A percentile compares a stretch with the other conserved stretches of the same genome.
phyloP scores from a whole-genome alignment of 768 basidiomycete genomes.

The Mrakia frigida region DNA sequence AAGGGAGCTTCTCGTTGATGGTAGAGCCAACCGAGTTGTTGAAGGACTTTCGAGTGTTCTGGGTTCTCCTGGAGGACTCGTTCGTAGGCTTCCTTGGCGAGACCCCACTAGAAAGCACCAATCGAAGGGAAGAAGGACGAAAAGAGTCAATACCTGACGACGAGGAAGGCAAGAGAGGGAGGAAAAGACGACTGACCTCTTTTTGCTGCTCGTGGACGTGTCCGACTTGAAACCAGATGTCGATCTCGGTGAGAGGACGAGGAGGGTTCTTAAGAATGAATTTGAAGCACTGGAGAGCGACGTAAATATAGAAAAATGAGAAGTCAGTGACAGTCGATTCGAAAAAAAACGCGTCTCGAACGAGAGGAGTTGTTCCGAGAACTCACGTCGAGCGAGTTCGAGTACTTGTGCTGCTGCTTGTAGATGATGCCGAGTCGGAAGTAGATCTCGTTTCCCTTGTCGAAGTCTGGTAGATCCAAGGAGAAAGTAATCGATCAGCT shows the following conservation, averaged over 20 bases:
- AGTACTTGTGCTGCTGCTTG: constrained; percentile 95
- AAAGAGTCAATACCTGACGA: background rate
- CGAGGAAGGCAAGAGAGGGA: background rate
- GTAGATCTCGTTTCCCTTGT: constrained; percentile 97
- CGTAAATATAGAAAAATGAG: background rate
- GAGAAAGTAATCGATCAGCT: background rate
- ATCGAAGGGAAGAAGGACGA: background rate
- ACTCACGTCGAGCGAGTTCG: constrained; percentile 63
- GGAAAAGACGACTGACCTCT: constrained; percentile 58
- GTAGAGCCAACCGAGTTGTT: constrained; percentile 96
- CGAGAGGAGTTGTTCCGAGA: background rate
- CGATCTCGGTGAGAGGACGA: constrained; percentile 87
- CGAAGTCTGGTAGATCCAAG: constrained; percentile 63
- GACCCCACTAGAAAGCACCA: constrained; percentile 59
- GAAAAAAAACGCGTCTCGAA: background rate
- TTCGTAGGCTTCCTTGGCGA: constrained; percentile 92
- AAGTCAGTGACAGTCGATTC: background rate
- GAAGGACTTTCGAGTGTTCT: constrained; percentile 90
- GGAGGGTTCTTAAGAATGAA: constrained; percentile 94
- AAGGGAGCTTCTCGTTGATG: constrained; percentile 92
- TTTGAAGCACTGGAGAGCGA: constrained; percentile 65
- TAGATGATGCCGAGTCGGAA: constrained; percentile 98
- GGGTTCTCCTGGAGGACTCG: constrained; percentile 90
- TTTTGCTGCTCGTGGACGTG: constrained; percentile 97
- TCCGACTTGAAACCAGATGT: constrained; percentile 99